phyloP scores from a whole-genome alignment of 129 eudicot genomes.

The Saussurea involucrata region DNA sequence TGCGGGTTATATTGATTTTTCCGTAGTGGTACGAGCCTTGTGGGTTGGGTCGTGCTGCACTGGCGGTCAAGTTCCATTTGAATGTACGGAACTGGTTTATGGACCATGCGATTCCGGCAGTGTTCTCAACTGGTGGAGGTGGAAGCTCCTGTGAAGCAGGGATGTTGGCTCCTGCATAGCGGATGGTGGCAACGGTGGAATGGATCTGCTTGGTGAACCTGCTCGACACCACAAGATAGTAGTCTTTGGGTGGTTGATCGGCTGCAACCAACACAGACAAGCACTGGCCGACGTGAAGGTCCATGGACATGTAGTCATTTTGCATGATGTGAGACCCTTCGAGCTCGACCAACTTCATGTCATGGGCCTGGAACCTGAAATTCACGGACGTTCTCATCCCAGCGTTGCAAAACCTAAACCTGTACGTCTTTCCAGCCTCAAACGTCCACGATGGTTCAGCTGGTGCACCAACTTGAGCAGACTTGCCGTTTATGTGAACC shows the following conservation, averaged over 20 bases:
- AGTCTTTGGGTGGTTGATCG: slow-evolving; percentile 66
- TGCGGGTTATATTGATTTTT: slow-evolving; percentile 85
- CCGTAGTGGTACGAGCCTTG: slow-evolving; percentile 96
- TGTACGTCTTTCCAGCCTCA: slow-evolving; percentile 67
- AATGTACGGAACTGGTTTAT: slow-evolving; percentile 84
- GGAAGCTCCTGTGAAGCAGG: slow-evolving; percentile 41
- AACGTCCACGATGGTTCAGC: slow-evolving; percentile 56
- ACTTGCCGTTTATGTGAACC: slow-evolving; percentile 66
- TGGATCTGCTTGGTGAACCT: slow-evolving; percentile 54
- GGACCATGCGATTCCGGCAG: slow-evolving; percentile 63
- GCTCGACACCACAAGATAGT: slow-evolving; percentile 69
- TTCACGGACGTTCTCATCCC: slow-evolving; percentile 75
- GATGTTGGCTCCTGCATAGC: slow-evolving; percentile 42
- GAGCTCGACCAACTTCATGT: slow-evolving; percentile 73
- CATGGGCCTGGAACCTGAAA: slow-evolving; percentile 70
- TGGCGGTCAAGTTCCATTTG: slow-evolving; percentile 91
- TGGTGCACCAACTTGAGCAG: slow-evolving; percentile 40
- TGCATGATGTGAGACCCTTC: slow-evolving; percentile 91
- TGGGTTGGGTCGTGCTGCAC: slow-evolving; percentile 98
- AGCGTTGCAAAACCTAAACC: slow-evolving; percentile 71
- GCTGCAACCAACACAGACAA: slow-evolving; percentile 71
- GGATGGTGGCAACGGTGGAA: slow-evolving; percentile 45
- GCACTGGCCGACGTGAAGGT: slow-evolving; percentile 88
- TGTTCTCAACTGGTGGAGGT: slow-evolving; percentile 52
- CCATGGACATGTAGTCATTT: slow-evolving; percentile 62